Evolutionary conservation across 768 basidiomycete species (phyloP).

Genomic region (Mycena venus): DNA sequence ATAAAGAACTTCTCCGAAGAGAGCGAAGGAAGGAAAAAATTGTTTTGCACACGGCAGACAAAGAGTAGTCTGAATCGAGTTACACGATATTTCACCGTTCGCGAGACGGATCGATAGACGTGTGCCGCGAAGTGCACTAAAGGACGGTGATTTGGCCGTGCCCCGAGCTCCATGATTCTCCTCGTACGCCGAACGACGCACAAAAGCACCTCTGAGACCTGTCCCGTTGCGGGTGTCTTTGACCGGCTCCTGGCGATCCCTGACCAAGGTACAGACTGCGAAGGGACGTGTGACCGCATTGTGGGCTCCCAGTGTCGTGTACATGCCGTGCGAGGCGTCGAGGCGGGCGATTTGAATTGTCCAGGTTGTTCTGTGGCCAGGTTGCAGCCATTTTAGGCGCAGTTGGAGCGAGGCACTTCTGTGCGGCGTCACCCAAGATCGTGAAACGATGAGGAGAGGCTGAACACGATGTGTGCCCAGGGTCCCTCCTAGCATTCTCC

Average conservation of each 20-base stretch:
- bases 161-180: constrained; percentile 35
- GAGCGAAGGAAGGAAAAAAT: constrained; percentile 47
- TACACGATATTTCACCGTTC: constrained; percentile 46
- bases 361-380: constrained; percentile 10
- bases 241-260: constrained; percentile 5
- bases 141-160: constrained; percentile 53
- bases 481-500: constrained; percentile 32
- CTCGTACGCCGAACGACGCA: constrained; percentile 35
- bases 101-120: constrained; percentile 35
- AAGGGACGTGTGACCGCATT: constrained; percentile 28
- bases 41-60: constrained; percentile 59
- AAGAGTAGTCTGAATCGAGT: constrained; percentile 84
- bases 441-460: constrained; percentile 25
- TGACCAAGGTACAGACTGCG: constrained; percentile 31
- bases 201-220: constrained; percentile 16
- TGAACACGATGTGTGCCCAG: constrained; percentile 5
- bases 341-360: constrained; percentile 20
- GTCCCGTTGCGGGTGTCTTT: not conserved
- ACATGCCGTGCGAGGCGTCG: constrained; percentile 25
- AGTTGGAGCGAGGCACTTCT: not conserved
- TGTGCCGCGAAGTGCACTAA: constrained; percentile 80
- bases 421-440: constrained; percentile 21
- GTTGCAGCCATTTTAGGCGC: constrained; percentile 25
- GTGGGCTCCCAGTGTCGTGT: constrained; percentile 30
- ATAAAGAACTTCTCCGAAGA: constrained; percentile 19